Percentiles rank a stretch among this genome's conserved stretches.
Evolutionary conservation across 768 basidiomycete genomes (phyloP).

Genomic region (Collybia sordida): DNA sequence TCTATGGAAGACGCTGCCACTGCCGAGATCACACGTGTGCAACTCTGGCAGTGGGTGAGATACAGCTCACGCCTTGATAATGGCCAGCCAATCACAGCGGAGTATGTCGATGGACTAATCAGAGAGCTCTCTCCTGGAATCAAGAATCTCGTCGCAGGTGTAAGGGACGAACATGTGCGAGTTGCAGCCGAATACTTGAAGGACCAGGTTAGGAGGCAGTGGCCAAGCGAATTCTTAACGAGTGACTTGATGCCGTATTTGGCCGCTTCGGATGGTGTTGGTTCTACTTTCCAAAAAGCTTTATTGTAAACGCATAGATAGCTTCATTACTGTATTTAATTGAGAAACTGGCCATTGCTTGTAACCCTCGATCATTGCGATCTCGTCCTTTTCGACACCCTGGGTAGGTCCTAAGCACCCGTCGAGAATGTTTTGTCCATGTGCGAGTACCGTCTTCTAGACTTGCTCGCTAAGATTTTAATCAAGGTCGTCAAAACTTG

Average conservation of each 20-base stretch:
- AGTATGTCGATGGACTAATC: conserved; percentile 63
- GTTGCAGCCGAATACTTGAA: conserved; percentile 80
- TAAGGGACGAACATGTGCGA: conserved; percentile 69
- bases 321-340: no score
- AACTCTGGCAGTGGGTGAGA: conserved; percentile 98
- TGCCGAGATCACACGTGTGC: conserved; percentile 96
- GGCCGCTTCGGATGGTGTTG: conserved; percentile 74
- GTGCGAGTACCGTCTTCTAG: no score
- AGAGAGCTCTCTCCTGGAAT: conserved; percentile 69
- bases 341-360: no score
- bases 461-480: no score
- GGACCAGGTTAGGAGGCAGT: conserved; percentile 72
- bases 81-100: conserved; percentile 65
- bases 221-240: conserved; percentile 96
- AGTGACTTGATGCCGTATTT: conserved; percentile 90
- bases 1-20: conserved; percentile 99
- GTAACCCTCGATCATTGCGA: no score
- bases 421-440: no score
- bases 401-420: no score
- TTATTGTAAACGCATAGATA: conserved; percentile 26
- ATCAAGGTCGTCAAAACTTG: no score
- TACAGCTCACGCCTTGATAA: conserved; percentile 67
- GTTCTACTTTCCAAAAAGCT: conserved; percentile 56
- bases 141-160: conserved; percentile 56
- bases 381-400: no score